Conservation (phyloP, 306 rosid genomes). For the Lablab purpureus region DNA sequence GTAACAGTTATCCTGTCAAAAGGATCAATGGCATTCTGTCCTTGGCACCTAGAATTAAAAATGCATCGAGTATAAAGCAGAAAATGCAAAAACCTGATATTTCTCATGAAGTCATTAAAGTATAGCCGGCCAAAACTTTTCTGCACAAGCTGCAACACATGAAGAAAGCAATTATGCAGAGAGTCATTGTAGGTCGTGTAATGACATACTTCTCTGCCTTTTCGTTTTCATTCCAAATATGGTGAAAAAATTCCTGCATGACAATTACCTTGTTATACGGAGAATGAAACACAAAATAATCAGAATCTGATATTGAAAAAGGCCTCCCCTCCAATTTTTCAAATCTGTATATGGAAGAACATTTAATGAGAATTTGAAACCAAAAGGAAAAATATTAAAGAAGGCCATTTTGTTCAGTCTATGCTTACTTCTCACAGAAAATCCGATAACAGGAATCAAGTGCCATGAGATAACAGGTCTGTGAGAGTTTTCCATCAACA, state of each 20-base stretch:
- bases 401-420: not conserved
- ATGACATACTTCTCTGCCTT: not conserved
- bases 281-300: conserved; percentile 82
- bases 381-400: not conserved
- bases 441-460: conserved; percentile 80
- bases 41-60: conserved; percentile 11
- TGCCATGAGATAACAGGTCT: conserved; percentile 88
- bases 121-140: conserved; percentile 86
- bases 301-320: conserved; percentile 74
- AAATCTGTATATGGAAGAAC: conserved; percentile 58
- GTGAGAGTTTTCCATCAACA: conserved; percentile 89
- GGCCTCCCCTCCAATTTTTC: conserved; percentile 76
- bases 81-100: conserved; percentile 61
- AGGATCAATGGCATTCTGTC: conserved; percentile 2
- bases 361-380: conserved; percentile 18
- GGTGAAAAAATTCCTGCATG: conserved; percentile 24
- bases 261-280: conserved; percentile 83
- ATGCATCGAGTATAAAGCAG: conserved; percentile 28
- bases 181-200: not conserved
- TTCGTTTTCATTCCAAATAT: conserved; percentile 1
- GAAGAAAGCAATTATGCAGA: conserved; percentile 29
- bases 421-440: conserved; percentile 71
- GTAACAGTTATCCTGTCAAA: conserved; percentile 14
- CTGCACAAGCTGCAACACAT: conserved; percentile 76
- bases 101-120: conserved; percentile 72